phyloP scores from a whole-genome alignment of 2,329 filamentous ascomycete genomes.

The Fusarium setosum region DNA sequence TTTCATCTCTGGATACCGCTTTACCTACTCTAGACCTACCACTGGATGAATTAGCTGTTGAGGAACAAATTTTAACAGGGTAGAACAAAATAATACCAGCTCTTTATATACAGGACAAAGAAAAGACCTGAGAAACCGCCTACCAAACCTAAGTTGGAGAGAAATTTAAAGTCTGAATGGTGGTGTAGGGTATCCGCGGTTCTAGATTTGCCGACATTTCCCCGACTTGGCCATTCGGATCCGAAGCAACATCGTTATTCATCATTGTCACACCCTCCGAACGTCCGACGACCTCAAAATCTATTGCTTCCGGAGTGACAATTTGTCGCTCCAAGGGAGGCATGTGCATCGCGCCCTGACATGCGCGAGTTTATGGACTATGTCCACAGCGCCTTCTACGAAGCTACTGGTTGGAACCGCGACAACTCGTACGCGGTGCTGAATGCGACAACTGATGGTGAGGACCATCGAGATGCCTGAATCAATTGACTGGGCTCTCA shows the following conservation, averaged over 20 bases:
- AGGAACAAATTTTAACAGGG: too few species aligned
- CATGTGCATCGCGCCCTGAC: constrained; percentile 47
- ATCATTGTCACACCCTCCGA: background rate
- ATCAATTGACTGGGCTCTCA: constrained; percentile 1
- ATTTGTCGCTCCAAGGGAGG: constrained; percentile 28
- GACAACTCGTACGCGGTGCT: constrained; percentile 93
- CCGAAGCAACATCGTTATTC: constrained; percentile 3
- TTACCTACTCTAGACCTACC: too few species aligned
- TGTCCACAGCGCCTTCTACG: constrained; percentile 90
- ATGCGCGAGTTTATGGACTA: constrained; percentile 99
- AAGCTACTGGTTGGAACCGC: constrained; percentile 86
- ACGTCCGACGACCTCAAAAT: background rate
- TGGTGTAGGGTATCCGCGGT: constrained; percentile 18
- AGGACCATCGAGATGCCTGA: constrained; percentile 26
- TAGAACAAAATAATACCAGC: too few species aligned
- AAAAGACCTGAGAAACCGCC: too few species aligned
- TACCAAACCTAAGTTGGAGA: too few species aligned
- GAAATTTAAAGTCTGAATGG: too few species aligned
- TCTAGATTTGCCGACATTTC: constrained; percentile 20
- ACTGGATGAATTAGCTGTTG: too few species aligned
- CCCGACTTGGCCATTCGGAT: constrained; percentile 1
- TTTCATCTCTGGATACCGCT: too few species aligned
- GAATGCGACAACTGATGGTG: constrained; percentile 85
- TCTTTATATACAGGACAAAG: too few species aligned
- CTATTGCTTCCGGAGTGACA: constrained; percentile 30